A percentile compares a stretch with the other conserved stretches of the same genome.
These are phyloP conservation scores for Dothideomycetes sp. DNA, from an alignment of 2,329 filamentous ascomycete genomes.

Conservation along the genomic window DNA sequence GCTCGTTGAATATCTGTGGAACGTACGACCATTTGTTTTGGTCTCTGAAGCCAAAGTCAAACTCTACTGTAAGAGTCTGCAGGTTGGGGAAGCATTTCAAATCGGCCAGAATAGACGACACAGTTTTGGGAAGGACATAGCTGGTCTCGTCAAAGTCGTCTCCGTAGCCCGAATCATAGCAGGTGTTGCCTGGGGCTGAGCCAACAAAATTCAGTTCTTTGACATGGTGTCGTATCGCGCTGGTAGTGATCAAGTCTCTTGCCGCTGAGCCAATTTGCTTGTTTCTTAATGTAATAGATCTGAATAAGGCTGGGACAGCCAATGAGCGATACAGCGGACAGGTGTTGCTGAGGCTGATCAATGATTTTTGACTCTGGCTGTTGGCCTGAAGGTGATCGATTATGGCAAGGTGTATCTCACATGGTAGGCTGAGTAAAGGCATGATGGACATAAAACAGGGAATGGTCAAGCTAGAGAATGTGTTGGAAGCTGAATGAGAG, in stretches of 20 bases:
- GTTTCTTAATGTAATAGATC: neutral
- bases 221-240: neutral
- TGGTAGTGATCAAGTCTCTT: neutral
- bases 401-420: too few relatives aligned
- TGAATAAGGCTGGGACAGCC: neutral
- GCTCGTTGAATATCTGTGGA: neutral
- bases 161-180: neutral
- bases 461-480: too few relatives aligned
- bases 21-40: neutral
- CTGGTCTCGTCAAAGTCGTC: neutral
- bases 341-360: neutral
- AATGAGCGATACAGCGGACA: neutral
- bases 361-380: too few relatives aligned
- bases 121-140: neutral
- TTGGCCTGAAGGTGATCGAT: too few relatives aligned
- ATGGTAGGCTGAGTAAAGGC: too few relatives aligned
- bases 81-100: neutral
- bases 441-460: too few relatives aligned
- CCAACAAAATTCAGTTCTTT: neutral
- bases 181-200: neutral
- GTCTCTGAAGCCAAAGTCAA: neutral
- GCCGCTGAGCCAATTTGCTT: neutral
- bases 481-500: too few relatives aligned
- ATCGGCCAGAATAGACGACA: neutral
- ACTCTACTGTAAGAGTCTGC: neutral